Percentiles rank a stretch among this genome's conserved stretches.
Evolutionary conservation across 169 alveolate genomes (phyloP).

Genomic region (Perkinsus marinus): DNA sequence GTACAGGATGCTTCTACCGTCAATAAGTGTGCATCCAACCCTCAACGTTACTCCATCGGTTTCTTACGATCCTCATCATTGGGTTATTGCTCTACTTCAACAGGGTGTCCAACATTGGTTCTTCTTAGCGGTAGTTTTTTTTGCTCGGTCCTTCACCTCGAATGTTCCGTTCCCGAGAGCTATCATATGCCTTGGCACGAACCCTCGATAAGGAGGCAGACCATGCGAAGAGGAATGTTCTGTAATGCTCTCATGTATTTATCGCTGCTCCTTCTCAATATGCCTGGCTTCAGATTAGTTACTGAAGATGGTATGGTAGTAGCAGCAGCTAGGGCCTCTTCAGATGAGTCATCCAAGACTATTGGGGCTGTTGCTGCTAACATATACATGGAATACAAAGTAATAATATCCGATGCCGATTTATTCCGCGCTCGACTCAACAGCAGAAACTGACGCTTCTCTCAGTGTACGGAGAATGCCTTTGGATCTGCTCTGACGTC

Average conservation of each 20-base stretch:
- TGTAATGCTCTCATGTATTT: not conserved
- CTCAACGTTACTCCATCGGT: not conserved
- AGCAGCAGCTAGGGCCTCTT: not conserved
- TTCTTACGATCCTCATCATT: not conserved
- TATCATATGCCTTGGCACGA: not conserved
- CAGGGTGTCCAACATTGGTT: too few relatives aligned
- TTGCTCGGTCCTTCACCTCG: not conserved
- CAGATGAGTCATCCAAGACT: not conserved
- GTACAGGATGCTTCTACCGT: not conserved
- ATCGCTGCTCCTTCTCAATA: not conserved
- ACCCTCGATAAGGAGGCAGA: not conserved
- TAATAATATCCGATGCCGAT: too few relatives aligned
- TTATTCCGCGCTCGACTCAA: too few relatives aligned
- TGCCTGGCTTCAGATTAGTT: not conserved
- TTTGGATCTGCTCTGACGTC: not conserved
- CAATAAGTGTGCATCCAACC: not conserved
- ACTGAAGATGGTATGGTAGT: not conserved
- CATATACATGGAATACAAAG: not conserved
- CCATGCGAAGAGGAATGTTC: not conserved
- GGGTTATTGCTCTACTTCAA: too few relatives aligned
- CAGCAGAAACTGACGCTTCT: too few relatives aligned
- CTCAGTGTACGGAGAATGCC: not conserved
- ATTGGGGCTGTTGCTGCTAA: not conserved
- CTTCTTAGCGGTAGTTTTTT: not conserved
- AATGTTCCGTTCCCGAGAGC: not conserved